Base-by-base conservation (phyloP, 352 stramenopile genomes). In the Stephanocyclus meneghinianus region DNA sequence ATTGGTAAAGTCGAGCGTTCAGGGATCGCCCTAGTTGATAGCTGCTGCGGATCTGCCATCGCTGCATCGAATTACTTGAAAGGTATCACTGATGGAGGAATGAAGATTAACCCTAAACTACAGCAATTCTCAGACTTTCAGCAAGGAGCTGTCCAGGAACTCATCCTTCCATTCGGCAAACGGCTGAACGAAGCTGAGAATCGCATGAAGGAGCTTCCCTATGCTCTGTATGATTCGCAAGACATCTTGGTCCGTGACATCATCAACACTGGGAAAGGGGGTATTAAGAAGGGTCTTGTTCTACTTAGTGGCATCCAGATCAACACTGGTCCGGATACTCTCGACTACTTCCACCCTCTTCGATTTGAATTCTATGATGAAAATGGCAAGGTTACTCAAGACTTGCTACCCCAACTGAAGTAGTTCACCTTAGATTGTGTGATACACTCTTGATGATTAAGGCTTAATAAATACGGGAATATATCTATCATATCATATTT, bases 341-440 rank as follows among this genome's bases (percentile, higher is more conserved):
- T 73, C 57, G 80, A 93, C 55, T 93, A 91, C 64, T 93, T 93
- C 64, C 84, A 91, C 64, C 88, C 86, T n/a, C 62, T 91, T 9
- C 60, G 71, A 16, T 92, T 92, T 60, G 84, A 90, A 13, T 60
- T 87, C 13, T 69, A 60, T 32, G 69, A 87, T 55, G 78, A 83
- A 32, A 63, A 86, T 61, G 71, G 80, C 35, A 81, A 87, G 32
- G 47, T 88, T 48, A 55, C 80, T 15, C 76, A 91, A n/a, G 61
- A 74, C 48, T 64, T 90, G 40, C 65, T 88, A 18, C 42, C 70
- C 10, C n/a, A 59, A 30, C 50, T 59, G 10, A 16, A 53, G 45
- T 53, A 53, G 45, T 21, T 53, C 13, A 21, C 3, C 11, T 4
- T 21, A 16, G 45, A 53, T 53, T 53, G 11, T 5, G 13, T 53